A percentile compares a stretch with the other conserved stretches of the same genome.
Conservation (phyloP, 176 grass and related monocot species). For the Oryza longistaminata region DNA sequence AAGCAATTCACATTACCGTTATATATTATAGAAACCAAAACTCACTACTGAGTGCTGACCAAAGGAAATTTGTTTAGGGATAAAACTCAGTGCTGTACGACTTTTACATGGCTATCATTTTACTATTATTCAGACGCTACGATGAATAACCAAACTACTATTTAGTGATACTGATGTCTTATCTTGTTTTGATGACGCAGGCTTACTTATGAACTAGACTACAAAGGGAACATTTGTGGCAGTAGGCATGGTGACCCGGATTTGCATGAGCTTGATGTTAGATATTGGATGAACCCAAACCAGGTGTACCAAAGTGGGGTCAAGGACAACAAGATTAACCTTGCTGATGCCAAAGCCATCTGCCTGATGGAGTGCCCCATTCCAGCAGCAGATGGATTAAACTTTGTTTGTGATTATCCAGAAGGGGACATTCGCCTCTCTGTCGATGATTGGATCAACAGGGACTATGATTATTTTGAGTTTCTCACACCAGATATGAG, state of each 20-base stretch:
- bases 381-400: conserved; percentile 82
- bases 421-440: conserved; percentile 88
- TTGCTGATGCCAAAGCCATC: conserved; percentile 74
- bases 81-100: neutral
- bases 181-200: conserved; percentile 32
- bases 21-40: neutral
- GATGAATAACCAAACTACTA: neutral
- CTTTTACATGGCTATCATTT: conserved; percentile 1
- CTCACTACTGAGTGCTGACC: neutral
- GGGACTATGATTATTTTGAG: conserved; percentile 97
- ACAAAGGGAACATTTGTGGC: conserved; percentile 92
- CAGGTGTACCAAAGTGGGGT: conserved; percentile 91
- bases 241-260: conserved; percentile 62
- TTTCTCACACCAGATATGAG: conserved; percentile 88
- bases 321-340: conserved; percentile 52
- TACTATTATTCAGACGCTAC: neutral
- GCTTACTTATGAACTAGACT: conserved; percentile 84
- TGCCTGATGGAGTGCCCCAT: conserved; percentile 95
- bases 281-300: conserved; percentile 87
- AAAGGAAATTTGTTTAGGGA: neutral
- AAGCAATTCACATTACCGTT: neutral
- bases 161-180: neutral
- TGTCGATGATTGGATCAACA: conserved; percentile 91
- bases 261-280: conserved; percentile 73
- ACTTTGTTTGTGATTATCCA: conserved; percentile 92